Conservation (phyloP, 2,329 filamentous ascomycete genomes). For the Calonectria naviculata region DNA sequence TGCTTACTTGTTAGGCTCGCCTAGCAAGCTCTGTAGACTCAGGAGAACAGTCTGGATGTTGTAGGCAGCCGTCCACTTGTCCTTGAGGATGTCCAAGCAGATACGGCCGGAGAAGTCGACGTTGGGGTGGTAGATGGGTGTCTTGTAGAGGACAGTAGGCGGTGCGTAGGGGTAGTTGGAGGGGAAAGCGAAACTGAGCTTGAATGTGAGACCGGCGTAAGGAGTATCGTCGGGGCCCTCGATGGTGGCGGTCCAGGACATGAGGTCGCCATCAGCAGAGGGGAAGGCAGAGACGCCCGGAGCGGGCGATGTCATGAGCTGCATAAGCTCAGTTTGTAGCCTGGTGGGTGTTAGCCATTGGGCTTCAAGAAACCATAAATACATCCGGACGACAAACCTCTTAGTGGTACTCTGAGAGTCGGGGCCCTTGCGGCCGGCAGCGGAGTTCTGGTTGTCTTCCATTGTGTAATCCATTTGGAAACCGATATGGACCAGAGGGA, state of each 20-base stretch:
- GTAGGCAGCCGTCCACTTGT: constrained; percentile 98
- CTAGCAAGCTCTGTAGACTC: constrained; percentile 93
- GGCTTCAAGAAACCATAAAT: not conserved
- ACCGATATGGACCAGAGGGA: constrained; percentile 12
- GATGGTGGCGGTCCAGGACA: constrained; percentile 95
- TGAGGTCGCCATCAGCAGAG: constrained; percentile 87
- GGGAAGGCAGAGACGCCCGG: constrained; percentile 97
- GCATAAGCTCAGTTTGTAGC: constrained; percentile 97
- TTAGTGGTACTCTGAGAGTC: constrained; percentile 83
- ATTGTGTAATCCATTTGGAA: constrained; percentile 56
- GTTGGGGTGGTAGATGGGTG: constrained; percentile 98
- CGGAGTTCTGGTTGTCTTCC: constrained; percentile 74
- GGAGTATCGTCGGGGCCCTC: constrained; percentile 91
- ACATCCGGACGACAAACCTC: constrained; percentile 62
- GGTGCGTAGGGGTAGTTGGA: constrained; percentile 92
- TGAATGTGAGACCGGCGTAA: constrained; percentile 88
- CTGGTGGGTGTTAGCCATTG: constrained; percentile 57
- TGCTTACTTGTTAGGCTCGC: constrained; percentile 96
- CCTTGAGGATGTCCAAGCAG: constrained; percentile 97
- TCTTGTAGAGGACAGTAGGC: constrained; percentile 95
- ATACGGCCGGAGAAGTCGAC: constrained; percentile 98
- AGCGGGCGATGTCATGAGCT: constrained; percentile 95
- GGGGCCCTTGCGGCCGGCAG: constrained; percentile 70
- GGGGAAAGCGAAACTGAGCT: constrained; percentile 92
- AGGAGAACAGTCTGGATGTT: constrained; percentile 94